These are phyloP conservation scores for Silene vulgaris DNA, from an alignment of 179 eudicot species.

Conservation along the genomic window DNA sequence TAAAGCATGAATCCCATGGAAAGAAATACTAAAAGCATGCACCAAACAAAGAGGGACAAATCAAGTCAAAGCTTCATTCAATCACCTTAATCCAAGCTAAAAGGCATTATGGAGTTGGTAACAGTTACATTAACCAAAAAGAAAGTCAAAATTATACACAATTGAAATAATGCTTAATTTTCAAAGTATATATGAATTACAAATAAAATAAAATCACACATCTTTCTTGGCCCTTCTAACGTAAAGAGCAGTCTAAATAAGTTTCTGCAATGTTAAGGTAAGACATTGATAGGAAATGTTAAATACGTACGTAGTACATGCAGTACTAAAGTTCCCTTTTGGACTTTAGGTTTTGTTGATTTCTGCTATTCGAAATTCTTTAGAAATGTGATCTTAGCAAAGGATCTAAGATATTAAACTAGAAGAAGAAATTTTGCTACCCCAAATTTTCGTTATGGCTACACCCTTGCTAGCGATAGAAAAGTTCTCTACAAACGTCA, in stretches of 20 bases:
- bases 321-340: not conserved
- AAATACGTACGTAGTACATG: not conserved
- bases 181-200: not conserved
- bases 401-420: too few species aligned
- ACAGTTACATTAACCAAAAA: conserved; percentile 3
- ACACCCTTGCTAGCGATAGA: too few species aligned
- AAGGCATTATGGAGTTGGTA: not conserved
- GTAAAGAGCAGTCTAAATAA: not conserved
- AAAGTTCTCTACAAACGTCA: not conserved
- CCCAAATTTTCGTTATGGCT: too few species aligned
- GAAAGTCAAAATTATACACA: not conserved
- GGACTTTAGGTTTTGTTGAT: not conserved
- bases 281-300: not conserved
- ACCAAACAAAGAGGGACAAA: conserved; percentile 15
- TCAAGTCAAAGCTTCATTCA: not conserved
- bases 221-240: not conserved
- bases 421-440: too few species aligned
- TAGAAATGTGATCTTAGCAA: too few species aligned
- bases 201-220: not conserved
- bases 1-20: conserved; percentile 21
- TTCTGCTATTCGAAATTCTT: too few species aligned
- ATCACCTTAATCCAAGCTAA: not conserved
- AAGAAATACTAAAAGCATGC: not conserved
- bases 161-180: conserved; percentile 8
- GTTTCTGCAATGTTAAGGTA: conserved; percentile 1